Base-by-base conservation (phyloP, 148 eudicot species). In the Spergularia bocconei region DNA sequence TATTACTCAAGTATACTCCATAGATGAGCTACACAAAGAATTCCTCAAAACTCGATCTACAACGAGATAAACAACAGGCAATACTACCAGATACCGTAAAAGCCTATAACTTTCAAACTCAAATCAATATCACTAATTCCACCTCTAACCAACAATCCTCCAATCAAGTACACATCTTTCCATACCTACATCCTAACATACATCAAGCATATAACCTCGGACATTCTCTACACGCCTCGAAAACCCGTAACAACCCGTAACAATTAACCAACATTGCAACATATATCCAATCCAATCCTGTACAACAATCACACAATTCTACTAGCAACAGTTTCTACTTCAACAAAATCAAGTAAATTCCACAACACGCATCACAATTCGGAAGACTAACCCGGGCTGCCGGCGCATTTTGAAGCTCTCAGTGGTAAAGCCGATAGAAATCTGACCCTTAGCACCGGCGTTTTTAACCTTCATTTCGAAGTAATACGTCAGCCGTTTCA, bases 391-490 rank as follows among this genome's bases (percentile, higher is more conserved):
- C 98, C 98, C 98, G 2, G 98, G 98, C 25, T 91, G 97, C 11
- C 97, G 85, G 12, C 96, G 86, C 89, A 91, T 81, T 75, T 84
- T 90, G 74, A 88, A 91, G 20, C 83, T 89, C 15, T 88, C 83
- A 41, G 83, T 79, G 3, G 97, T 90, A 38, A 90, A 94, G 11
- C 98, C 98, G 62, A 94, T 94, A 7, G 96, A 84, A 71, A 87
- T 65, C 84, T 94, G 88, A 12, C 97, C 97, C 76, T 89, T 94
- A 21, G 85, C 72, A 2, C 98, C 98, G 1, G 90, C 91, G 75
- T 87, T 85, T 76, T 85, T 84, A 25, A 94, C 97, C 74, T 4
- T 61, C 73, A 94, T 86, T 80, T 94, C 98, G 48, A 94, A 94
- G 74, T 90, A 94, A 80, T 90, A 94, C 41, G 79, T 54, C 29